A percentile compares a stretch with the other conserved stretches of the same genome.
phyloP scores from a whole-genome alignment of 108 stramenopile genomes.

The Nitzschia putrida region DNA sequence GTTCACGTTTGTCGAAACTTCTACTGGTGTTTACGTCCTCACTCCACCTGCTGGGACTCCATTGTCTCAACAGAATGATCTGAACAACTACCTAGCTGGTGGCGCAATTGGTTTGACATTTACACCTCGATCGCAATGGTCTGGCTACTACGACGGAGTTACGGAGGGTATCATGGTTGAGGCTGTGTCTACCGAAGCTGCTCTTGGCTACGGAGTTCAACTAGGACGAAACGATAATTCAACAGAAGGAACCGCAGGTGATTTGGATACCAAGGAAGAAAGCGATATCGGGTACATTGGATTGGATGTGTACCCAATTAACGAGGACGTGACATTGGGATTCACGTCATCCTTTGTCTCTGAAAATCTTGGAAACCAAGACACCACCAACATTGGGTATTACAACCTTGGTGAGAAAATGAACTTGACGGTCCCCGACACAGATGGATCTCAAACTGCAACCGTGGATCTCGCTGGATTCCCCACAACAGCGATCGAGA shows the following conservation, averaged over 20 bases:
- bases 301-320: slow-evolving; percentile 1
- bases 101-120: background rate
- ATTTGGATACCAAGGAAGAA: slow-evolving; percentile 15
- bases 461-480: slow-evolving; percentile 1
- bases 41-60: slow-evolving; percentile 1
- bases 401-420: background rate
- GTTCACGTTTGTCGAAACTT: background rate
- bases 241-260: slow-evolving; percentile 1
- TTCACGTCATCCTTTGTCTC: background rate
- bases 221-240: slow-evolving; percentile 10
- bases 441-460: slow-evolving; percentile 9
- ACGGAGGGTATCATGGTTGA: slow-evolving; percentile 8
- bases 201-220: background rate
- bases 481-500: background rate
- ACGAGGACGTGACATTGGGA: background rate
- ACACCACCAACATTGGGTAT: background rate
- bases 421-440: slow-evolving; percentile 1
- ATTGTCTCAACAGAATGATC: background rate
- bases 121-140: background rate
- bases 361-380: background rate
- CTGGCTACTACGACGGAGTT: background rate
- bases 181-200: slow-evolving; percentile 5
- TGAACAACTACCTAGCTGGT: background rate
- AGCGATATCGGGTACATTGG: slow-evolving; percentile 3
- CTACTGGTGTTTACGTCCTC: slow-evolving; percentile 3